Evolutionary conservation across 225 moss, liverwort and hornwort species (phyloP).

Genomic region (Bryum argenteum): DNA sequence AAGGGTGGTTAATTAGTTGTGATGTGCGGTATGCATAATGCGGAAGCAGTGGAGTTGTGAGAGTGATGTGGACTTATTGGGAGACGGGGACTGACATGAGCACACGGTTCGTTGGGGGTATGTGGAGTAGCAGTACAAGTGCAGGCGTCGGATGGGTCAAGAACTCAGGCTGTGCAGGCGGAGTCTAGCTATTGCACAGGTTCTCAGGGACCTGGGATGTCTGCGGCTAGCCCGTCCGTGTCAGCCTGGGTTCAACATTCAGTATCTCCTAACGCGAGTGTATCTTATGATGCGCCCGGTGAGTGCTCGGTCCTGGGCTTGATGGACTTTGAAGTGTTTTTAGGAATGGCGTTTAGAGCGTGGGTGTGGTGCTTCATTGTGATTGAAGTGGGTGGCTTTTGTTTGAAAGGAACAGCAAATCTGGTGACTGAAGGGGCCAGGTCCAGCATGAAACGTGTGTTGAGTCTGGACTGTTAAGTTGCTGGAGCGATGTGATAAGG

Average conservation of each 20-base stretch:
- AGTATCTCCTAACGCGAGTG: constrained; percentile 45
- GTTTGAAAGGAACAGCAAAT: not conserved
- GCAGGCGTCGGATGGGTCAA: constrained; percentile 60
- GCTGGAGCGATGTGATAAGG: not conserved
- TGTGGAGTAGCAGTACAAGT: constrained; percentile 61
- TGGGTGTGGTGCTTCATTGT: not conserved
- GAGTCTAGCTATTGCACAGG: constrained; percentile 62
- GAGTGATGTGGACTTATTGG: not conserved
- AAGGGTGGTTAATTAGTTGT: not conserved
- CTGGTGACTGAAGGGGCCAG: not conserved
- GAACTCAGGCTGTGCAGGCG: constrained; percentile 68
- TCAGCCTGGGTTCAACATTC: constrained; percentile 66
- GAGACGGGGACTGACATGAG: constrained; percentile 23
- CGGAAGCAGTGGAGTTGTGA: not conserved
- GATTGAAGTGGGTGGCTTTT: not conserved
- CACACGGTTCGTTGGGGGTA: constrained; percentile 33
- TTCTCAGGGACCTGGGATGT: constrained; percentile 30
- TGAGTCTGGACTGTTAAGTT: not conserved
- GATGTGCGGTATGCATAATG: not conserved
- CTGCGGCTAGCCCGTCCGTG: constrained; percentile 47
- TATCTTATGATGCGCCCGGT: constrained; percentile 43
- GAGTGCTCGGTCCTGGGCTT: constrained; percentile 43
- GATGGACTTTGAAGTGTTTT: constrained; percentile 19
- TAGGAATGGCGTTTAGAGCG: not conserved
- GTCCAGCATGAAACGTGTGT: not conserved